A percentile compares a stretch with the other conserved stretches of the same genome.
Conservation (phyloP, 768 basidiomycete genomes). For the Postia placenta region DNA sequence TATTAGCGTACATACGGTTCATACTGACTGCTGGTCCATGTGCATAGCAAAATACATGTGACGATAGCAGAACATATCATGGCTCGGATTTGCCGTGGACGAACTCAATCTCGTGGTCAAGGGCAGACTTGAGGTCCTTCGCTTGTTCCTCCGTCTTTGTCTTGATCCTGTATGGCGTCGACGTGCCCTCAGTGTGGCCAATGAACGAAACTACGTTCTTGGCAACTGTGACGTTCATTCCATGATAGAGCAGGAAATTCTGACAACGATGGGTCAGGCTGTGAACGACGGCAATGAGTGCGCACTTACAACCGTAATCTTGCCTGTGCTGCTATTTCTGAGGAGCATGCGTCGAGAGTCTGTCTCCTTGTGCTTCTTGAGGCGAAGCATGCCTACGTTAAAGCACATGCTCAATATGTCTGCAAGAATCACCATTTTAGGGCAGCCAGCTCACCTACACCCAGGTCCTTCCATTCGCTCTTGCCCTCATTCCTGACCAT, state of each 20-base stretch:
- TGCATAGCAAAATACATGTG: not conserved
- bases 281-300: not conserved
- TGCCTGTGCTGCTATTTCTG: slow-evolving; percentile 70
- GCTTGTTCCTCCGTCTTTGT: slow-evolving; percentile 56
- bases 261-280: slow-evolving; percentile 20
- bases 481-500: slow-evolving; percentile 44
- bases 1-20: slow-evolving; percentile 11
- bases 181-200: slow-evolving; percentile 57
- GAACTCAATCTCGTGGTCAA: slow-evolving; percentile 58
- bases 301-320: slow-evolving; percentile 58
- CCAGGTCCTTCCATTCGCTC: slow-evolving; percentile 58
- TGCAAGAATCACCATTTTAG: not conserved
- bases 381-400: slow-evolving; percentile 50
- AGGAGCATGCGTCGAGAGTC: slow-evolving; percentile 55
- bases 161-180: slow-evolving; percentile 58
- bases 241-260: slow-evolving; percentile 69
- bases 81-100: slow-evolving; percentile 19
- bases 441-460: slow-evolving; percentile 45
- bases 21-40: slow-evolving; percentile 4
- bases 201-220: slow-evolving; percentile 59
- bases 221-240: slow-evolving; percentile 45
- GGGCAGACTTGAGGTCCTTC: slow-evolving; percentile 44
- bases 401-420: no score
- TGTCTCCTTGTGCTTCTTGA: slow-evolving; percentile 71
- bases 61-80: slow-evolving; percentile 2